These are phyloP conservation scores for Thinopyrum elongatum DNA, from an alignment of 176 grass and related monocot genomes.

Conservation along the genomic window DNA sequence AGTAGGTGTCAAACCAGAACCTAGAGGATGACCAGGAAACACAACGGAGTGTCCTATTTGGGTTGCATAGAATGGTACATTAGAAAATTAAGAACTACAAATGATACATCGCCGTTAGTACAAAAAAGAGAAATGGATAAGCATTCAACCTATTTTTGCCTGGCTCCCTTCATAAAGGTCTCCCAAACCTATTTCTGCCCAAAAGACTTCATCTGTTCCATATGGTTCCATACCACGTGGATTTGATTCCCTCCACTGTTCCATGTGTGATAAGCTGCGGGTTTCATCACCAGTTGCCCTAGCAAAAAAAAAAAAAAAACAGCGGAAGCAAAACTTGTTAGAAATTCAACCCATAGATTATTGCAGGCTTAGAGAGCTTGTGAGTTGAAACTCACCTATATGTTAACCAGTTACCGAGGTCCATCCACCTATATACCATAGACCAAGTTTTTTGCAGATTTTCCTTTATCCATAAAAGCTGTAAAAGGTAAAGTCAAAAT, in stretches of 20 bases:
- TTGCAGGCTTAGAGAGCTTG: neutral
- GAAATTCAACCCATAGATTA: neutral
- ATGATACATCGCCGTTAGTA: neutral
- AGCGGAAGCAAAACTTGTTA: neutral
- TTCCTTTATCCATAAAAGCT: constrained; percentile 96
- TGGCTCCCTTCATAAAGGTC: constrained; percentile 72
- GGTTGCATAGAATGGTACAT: constrained; percentile 16
- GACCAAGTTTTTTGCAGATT: constrained; percentile 89
- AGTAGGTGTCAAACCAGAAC: constrained; percentile 75
- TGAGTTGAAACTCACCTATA: constrained; percentile 54
- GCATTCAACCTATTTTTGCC: constrained; percentile 75
- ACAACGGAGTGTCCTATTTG: constrained; percentile 74
- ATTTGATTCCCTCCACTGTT: constrained; percentile 56
- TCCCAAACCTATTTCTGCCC: constrained; percentile 83
- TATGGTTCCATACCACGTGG: constrained; percentile 75
- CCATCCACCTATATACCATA: constrained; percentile 88
- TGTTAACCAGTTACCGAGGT: constrained; percentile 95
- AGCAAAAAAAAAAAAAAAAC: constrained; percentile 26
- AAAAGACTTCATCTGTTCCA: constrained; percentile 92
- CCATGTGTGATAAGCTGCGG: constrained; percentile 86
- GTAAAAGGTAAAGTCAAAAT: constrained; percentile 23
- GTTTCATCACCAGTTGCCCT: constrained; percentile 96
- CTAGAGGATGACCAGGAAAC: constrained; percentile 94
- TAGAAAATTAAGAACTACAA: constrained; percentile 22
- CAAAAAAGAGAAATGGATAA: constrained; percentile 14